phyloP scores from a whole-genome alignment of 164 flowering plant species.

The Vitis riparia region DNA sequence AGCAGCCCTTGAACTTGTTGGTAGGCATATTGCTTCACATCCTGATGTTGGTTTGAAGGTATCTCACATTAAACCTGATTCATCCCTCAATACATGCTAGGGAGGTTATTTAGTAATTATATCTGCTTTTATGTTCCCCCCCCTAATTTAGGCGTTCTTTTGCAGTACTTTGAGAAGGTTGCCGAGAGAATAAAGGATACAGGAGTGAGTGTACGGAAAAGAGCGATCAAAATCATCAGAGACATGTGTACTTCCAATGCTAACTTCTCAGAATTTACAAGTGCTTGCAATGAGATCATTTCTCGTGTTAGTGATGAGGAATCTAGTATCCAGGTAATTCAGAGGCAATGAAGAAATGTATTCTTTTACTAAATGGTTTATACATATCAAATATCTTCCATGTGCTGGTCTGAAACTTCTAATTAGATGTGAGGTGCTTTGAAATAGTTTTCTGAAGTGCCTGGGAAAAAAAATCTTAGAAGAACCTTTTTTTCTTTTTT shows the following conservation, averaged over 20 bases:
- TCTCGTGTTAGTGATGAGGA: slow-evolving; percentile 96
- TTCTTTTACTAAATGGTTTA: neutral
- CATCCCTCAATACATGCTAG: neutral
- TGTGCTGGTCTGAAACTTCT: neutral
- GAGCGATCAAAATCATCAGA: slow-evolving; percentile 89
- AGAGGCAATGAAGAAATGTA: neutral
- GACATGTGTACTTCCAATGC: slow-evolving; percentile 93
- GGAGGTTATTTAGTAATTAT: neutral
- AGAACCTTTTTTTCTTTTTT: no score
- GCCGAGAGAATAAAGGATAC: slow-evolving; percentile 95
- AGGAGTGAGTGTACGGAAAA: slow-evolving; percentile 97
- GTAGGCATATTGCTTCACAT: slow-evolving; percentile 97
- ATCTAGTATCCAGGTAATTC: slow-evolving; percentile 85
- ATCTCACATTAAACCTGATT: slow-evolving; percentile 10
- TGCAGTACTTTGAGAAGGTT: slow-evolving; percentile 94
- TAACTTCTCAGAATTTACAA: slow-evolving; percentile 64
- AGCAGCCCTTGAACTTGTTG: slow-evolving; percentile 98
- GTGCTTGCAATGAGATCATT: slow-evolving; percentile 88
- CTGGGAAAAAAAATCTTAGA: no score
- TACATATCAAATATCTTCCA: no score
- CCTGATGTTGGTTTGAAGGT: slow-evolving; percentile 98
- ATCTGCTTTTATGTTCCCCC: neutral
- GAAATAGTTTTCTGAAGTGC: no score
- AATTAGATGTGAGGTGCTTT: no score
- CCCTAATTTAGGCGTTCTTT: neutral